phyloP scores from a whole-genome alignment of 768 basidiomycete species.

The Cystofilobasidium capitatum region DNA sequence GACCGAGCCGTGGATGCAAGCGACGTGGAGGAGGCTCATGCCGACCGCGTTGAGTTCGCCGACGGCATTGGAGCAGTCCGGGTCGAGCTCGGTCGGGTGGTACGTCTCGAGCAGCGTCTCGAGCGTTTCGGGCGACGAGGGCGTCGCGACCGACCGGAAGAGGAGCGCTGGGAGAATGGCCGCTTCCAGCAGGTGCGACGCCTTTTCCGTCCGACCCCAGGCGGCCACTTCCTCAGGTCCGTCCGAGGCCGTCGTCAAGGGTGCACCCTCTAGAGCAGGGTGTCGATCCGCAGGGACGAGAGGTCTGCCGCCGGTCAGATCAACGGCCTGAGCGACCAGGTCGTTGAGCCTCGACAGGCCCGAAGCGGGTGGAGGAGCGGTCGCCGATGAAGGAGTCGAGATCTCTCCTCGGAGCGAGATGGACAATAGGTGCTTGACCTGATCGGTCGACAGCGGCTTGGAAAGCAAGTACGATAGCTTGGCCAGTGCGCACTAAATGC shows the following conservation, averaged over 20 bases:
- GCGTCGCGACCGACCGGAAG: background rate
- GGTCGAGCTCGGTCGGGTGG: background rate
- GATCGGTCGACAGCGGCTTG: constrained; percentile 56
- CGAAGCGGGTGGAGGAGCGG: constrained; percentile 42
- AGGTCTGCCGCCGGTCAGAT: constrained; percentile 30
- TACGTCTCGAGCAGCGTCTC: constrained; percentile 4
- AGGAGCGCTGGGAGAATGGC: constrained; percentile 18
- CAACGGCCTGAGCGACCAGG: constrained; percentile 59
- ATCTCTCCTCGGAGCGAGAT: constrained; percentile 82
- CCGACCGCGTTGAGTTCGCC: constrained; percentile 15
- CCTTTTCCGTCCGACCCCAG: constrained; percentile 4
- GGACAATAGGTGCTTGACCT: constrained; percentile 65
- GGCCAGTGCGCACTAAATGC: constrained; percentile 65
- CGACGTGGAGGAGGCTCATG: constrained; percentile 62
- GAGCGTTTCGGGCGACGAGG: background rate
- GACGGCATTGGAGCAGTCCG: constrained; percentile 3
- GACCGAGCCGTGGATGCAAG: constrained; percentile 57
- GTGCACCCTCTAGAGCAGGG: background rate
- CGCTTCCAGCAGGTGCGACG: constrained; percentile 15
- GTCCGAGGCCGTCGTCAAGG: background rate
- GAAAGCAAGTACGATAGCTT: constrained; percentile 85
- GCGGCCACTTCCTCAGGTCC: constrained; percentile 5
- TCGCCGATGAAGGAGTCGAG: constrained; percentile 39
- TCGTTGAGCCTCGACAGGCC: constrained; percentile 55
- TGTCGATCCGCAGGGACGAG: background rate